Percentiles rank a stretch among this genome's conserved stretches.
phyloP scores from a whole-genome alignment of 2,329 filamentous ascomycete genomes.

The Cytospora chrysosperma region DNA sequence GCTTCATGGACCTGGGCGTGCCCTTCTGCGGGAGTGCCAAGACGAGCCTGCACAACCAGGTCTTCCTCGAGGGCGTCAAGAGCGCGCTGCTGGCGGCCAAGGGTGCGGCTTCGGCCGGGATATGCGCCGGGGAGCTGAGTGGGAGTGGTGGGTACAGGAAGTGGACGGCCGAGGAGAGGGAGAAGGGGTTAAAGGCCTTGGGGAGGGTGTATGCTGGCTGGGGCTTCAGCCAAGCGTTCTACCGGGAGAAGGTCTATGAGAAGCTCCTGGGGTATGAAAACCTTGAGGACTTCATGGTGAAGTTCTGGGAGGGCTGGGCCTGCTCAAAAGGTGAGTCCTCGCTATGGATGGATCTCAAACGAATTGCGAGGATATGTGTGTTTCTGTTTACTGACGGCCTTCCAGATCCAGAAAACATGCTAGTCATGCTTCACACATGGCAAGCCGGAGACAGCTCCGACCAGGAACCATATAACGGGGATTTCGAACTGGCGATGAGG shows the following conservation, averaged over 20 bases:
- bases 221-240: conserved; percentile 80
- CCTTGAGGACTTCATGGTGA: conserved; percentile 71
- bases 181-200: conserved; percentile 62
- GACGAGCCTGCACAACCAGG: conserved; percentile 52
- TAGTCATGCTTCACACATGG: conserved; percentile 66
- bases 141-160: conserved; percentile 10
- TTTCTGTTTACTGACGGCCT: neutral
- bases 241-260: conserved; percentile 69
- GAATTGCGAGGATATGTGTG: neutral
- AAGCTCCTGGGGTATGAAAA: conserved; percentile 59
- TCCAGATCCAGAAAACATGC: conserved; percentile 37
- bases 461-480: conserved; percentile 65
- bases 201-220: conserved; percentile 76
- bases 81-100: conserved; percentile 41
- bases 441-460: conserved; percentile 69
- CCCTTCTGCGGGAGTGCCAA: conserved; percentile 51
- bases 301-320: conserved; percentile 76
- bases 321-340: conserved; percentile 22
- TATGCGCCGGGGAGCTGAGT: conserved; percentile 13
- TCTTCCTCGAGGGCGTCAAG: conserved; percentile 55
- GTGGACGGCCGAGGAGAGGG: conserved; percentile 31
- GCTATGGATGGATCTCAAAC: neutral
- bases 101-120: conserved; percentile 31
- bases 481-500: conserved; percentile 65
- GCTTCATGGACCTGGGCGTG: conserved; percentile 46